Conservation (phyloP, 345 rosid species). For the Hevea brasiliensis region DNA sequence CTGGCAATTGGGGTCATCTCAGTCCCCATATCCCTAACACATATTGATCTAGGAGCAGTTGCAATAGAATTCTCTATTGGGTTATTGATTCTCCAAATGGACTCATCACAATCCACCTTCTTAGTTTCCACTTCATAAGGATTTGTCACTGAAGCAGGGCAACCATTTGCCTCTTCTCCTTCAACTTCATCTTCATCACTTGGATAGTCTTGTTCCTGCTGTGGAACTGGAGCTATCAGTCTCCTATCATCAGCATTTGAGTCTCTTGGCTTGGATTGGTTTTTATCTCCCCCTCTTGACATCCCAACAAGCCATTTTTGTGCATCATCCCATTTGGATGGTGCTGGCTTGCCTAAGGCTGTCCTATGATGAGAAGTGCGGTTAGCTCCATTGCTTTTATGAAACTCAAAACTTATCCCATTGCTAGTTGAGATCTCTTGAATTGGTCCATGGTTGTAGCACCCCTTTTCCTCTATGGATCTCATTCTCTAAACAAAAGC, state of each 20-base stretch:
- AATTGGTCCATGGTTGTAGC: slow-evolving; percentile 44
- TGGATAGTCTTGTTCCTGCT: slow-evolving; percentile 55
- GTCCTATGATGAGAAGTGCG: slow-evolving; percentile 64
- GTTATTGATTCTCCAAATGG: slow-evolving; percentile 60
- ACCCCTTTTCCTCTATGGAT: slow-evolving; percentile 62
- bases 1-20: slow-evolving; percentile 96
- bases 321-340: slow-evolving; percentile 99
- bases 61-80: slow-evolving; percentile 40
- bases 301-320: slow-evolving; percentile 94
- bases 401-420: slow-evolving; percentile 62
- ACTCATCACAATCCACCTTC: slow-evolving; percentile 72
- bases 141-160: slow-evolving; percentile 25
- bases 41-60: slow-evolving; percentile 58
- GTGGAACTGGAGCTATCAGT: slow-evolving; percentile 80
- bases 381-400: slow-evolving; percentile 54
- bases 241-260: slow-evolving; percentile 90
- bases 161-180: slow-evolving; percentile 35
- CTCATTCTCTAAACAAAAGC: slow-evolving; percentile 50
- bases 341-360: slow-evolving; percentile 81
- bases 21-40: slow-evolving; percentile 94
- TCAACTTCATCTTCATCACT: slow-evolving; percentile 53
- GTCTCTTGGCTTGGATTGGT: slow-evolving; percentile 60
- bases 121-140: slow-evolving; percentile 56
- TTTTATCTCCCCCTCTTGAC: slow-evolving; percentile 52
- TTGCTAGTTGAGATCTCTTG: slow-evolving; percentile 49